Evolutionary conservation across 1,139 yeast genomes (phyloP).

Genomic region (Debaryomycetaceae sp.): DNA sequence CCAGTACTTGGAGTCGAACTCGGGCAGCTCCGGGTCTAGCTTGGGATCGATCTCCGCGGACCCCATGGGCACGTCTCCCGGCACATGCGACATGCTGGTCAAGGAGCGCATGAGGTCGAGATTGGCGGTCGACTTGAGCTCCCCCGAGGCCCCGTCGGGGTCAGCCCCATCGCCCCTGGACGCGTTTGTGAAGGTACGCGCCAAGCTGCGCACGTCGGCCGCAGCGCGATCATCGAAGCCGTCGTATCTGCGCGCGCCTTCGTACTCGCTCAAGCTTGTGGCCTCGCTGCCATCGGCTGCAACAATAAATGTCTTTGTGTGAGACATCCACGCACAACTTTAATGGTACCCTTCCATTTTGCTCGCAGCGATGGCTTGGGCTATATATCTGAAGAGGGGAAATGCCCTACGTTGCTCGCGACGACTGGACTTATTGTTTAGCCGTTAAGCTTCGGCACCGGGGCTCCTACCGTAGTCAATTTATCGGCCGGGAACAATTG

Average conservation of each 20-base stretch:
- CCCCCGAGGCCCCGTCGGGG: conserved; percentile 1
- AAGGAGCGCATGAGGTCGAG: conserved; percentile 22
- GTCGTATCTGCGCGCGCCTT: conserved; percentile 1
- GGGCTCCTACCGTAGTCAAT: background rate
- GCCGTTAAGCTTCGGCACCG: background rate
- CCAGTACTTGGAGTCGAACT: conserved; percentile 45
- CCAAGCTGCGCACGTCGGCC: conserved; percentile 4
- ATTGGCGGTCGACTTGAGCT: conserved; percentile 5
- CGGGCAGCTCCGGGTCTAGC: conserved; percentile 15
- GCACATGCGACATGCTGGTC: conserved; percentile 49
- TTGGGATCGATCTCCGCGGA: conserved; percentile 12
- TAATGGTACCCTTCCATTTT: background rate
- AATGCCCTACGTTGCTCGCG: background rate
- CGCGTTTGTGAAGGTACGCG: conserved; percentile 2
- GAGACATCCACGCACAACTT: background rate
- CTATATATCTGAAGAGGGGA: conserved; percentile 9
- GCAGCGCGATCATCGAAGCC: conserved; percentile 4
- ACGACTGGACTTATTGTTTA: too few relatives aligned
- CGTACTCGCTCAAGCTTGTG: conserved; percentile 2
- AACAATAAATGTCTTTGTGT: background rate
- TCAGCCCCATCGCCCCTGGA: background rate
- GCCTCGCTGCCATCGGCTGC: background rate
- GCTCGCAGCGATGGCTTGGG: background rate
- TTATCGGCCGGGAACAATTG: background rate
- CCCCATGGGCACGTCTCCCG: conserved; percentile 40